phyloP scores from a whole-genome alignment of 305 asterid genomes.

The Fraxinus nigra region DNA sequence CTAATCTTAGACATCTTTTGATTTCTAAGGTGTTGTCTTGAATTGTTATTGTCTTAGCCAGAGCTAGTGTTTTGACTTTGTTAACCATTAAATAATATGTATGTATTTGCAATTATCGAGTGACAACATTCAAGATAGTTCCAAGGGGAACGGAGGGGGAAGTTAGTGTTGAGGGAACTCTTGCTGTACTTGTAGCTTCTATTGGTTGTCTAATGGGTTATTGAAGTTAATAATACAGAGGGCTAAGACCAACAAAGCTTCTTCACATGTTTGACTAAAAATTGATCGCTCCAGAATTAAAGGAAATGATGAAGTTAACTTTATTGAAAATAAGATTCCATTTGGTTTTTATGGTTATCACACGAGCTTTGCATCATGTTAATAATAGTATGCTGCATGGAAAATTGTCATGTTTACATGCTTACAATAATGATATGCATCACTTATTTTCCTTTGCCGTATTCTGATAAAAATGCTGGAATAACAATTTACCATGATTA shows the following conservation, averaged over 20 bases:
- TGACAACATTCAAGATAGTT: conserved; percentile 84
- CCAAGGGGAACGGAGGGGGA: conserved; percentile 98
- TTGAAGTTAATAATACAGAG: not conserved
- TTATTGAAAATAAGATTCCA: not conserved
- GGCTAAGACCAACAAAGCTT: not conserved
- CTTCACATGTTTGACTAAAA: not conserved
- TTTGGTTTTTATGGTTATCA: not conserved
- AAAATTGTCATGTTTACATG: not conserved
- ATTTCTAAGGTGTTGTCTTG: not conserved
- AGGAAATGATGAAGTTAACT: not conserved
- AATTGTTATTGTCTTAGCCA: not conserved
- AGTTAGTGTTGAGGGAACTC: conserved; percentile 82
- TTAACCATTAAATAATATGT: not conserved
- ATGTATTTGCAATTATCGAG: conserved; percentile 54
- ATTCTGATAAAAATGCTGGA: not conserved
- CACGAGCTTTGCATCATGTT: not conserved
- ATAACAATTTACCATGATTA: not conserved
- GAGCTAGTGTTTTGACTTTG: not conserved
- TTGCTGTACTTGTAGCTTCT: conserved; percentile 82
- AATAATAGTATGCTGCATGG: not conserved
- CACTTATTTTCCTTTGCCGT: not conserved
- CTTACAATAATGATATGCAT: not conserved
- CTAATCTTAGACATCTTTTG: conserved; percentile 51
- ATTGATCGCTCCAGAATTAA: not conserved
- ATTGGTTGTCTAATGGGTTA: conserved; percentile 50